These are phyloP conservation scores for Cyphellophora europaea DNA, from an alignment of 2,329 filamentous ascomycete species.

Conservation along the genomic window DNA sequence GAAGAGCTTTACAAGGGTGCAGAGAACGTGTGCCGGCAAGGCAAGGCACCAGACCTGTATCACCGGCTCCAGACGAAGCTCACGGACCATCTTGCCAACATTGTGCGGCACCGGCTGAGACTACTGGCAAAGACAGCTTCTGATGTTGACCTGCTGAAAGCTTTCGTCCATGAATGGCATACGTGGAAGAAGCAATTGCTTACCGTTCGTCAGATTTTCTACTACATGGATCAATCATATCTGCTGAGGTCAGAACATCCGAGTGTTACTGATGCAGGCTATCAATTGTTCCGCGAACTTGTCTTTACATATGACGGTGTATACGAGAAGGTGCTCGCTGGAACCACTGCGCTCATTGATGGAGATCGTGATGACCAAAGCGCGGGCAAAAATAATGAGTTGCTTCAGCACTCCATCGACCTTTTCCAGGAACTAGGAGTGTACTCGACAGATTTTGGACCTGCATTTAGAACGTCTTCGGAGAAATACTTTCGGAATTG, in stretches of 20 bases:
- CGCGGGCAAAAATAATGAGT: slow-evolving; percentile 43
- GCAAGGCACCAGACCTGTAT: slow-evolving; percentile 59
- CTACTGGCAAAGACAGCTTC: slow-evolving; percentile 44
- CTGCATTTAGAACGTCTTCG: slow-evolving; percentile 59
- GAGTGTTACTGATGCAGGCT: slow-evolving; percentile 73
- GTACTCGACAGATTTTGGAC: slow-evolving; percentile 73
- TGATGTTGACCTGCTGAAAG: slow-evolving; percentile 55
- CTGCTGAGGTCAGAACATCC: slow-evolving; percentile 61
- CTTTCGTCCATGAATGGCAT: slow-evolving; percentile 57
- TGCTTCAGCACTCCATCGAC: slow-evolving; percentile 67
- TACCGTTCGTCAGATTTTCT: slow-evolving; percentile 79
- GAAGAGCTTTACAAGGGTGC: slow-evolving; percentile 85
- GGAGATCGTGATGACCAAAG: slow-evolving; percentile 60
- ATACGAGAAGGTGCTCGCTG: slow-evolving; percentile 48
- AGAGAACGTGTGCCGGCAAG: slow-evolving; percentile 81
- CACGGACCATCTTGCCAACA: slow-evolving; percentile 50
- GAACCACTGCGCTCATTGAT: slow-evolving; percentile 67
- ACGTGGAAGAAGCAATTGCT: slow-evolving; percentile 71
- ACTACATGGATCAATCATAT: slow-evolving; percentile 86
- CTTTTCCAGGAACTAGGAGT: slow-evolving; percentile 80
- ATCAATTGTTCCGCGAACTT: slow-evolving; percentile 60
- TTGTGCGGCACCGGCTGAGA: slow-evolving; percentile 51
- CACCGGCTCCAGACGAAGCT: slow-evolving; percentile 57
- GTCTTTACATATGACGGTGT: slow-evolving; percentile 47
- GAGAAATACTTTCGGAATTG: slow-evolving; percentile 60